Evolutionary conservation across 2,329 filamentous ascomycete species (phyloP), one percentile per base, ranked within the genome.

Genomic region (Aspergillus terreus): DNA sequence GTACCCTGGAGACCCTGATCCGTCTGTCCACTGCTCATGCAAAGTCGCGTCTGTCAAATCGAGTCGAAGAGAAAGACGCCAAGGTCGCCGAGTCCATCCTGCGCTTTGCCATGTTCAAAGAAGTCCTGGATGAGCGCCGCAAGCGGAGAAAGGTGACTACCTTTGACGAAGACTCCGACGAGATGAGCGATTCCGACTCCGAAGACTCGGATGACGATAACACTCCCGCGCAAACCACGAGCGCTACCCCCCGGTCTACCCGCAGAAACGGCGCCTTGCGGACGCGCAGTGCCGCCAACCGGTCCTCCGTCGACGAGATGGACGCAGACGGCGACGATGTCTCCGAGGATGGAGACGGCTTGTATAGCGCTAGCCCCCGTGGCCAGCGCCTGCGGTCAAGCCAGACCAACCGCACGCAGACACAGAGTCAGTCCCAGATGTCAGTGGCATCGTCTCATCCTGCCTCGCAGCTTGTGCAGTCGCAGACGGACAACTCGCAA

Each of bases 1-100:
- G 94, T 85, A 97, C 92, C 2, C 79, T 99, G 14, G 94, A 99
- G 73, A 99, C 94, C 0, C 81, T 99, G n/a, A 97, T 99, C 68
- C 94, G 94, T 84, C 80, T 99, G 15, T 89, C 94, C 4, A 97
- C 92, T 0, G 94, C 94, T 1, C 94, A 99, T 63, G 94, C 94
- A 54, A 99, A 97, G 73, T 84, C 92, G 6, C 84, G 94, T 27
- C 78, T 99, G 6, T 96, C 91, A 1, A 91, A 84, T 65, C 80
- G 90, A 38, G 90, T 99, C 2, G 92, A 97, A 58, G 88, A 95
- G 68, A 85, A 86, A 50, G 94, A 99, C 69, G 92, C 92, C 1
- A 76, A 88, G 48, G 86, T 91, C 32, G 94, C 94, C 9, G 92
- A 99, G 69, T 82, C 84, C 7, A 95, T 99, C 58, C 76, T 99